Evolutionary conservation across 345 rosid genomes (phyloP).

Genomic region (Arabidopsis arenosa): DNA sequence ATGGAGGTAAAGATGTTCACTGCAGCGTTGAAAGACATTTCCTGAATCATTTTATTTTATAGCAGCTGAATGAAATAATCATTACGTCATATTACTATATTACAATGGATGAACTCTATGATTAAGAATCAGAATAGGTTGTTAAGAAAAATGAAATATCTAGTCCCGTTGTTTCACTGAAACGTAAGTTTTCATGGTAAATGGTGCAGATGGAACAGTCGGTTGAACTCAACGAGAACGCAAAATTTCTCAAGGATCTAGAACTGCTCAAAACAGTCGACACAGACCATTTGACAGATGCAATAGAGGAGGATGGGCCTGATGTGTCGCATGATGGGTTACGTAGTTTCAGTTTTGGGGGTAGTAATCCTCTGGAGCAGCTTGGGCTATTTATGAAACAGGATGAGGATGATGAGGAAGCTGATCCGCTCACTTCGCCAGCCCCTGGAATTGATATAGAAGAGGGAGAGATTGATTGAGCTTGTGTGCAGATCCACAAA

Average conservation of each 20-base stretch:
- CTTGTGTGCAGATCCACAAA: slow-evolving; percentile 14
- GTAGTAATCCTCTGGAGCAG: slow-evolving; percentile 80
- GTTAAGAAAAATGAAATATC: neutral
- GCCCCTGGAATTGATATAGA: slow-evolving; percentile 26
- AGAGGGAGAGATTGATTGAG: slow-evolving; percentile 46
- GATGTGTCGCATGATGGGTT: slow-evolving; percentile 50
- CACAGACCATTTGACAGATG: slow-evolving; percentile 55
- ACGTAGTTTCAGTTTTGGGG: slow-evolving; percentile 73
- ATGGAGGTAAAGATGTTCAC: slow-evolving; percentile 54
- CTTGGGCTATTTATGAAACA: slow-evolving; percentile 79
- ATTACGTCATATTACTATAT: neutral
- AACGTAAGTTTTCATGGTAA: slow-evolving; percentile 6
- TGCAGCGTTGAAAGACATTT: neutral
- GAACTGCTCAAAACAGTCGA: slow-evolving; percentile 76
- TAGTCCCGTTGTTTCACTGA: neutral
- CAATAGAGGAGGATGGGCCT: slow-evolving; percentile 61
- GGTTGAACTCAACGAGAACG: slow-evolving; percentile 78
- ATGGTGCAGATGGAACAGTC: slow-evolving; percentile 85
- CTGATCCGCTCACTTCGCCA: slow-evolving; percentile 30
- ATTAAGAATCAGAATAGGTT: slow-evolving; percentile 12
- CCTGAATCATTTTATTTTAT: neutral
- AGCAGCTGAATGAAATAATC: neutral
- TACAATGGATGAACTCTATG: neutral
- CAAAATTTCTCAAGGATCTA: slow-evolving; percentile 74
- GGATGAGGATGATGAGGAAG: slow-evolving; percentile 69